phyloP scores from a whole-genome alignment of 176 grass and related monocot genomes.

The Juncus inflexus region DNA sequence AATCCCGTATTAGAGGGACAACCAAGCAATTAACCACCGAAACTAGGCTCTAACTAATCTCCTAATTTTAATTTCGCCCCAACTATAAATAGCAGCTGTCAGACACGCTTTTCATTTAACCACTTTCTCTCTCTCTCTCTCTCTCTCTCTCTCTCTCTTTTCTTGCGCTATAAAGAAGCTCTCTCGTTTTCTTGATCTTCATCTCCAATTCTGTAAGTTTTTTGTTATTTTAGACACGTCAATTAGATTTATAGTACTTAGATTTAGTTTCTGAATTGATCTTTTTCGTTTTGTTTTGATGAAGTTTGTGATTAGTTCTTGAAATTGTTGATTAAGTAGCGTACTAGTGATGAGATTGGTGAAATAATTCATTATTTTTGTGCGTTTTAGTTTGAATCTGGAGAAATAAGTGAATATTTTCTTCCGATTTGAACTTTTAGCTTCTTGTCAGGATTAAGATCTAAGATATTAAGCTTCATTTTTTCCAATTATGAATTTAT shows the following conservation, averaged over 20 bases:
- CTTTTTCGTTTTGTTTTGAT: background rate
- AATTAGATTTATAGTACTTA: background rate
- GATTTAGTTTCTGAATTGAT: background rate
- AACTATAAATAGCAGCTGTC: background rate
- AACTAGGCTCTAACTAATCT: too few relatives aligned
- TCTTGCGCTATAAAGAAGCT: too few relatives aligned
- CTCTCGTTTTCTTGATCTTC: background rate
- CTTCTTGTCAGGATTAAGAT: slow-evolving; percentile 8
- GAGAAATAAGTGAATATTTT: background rate
- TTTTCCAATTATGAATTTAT: background rate
- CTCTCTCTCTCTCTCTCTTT: background rate
- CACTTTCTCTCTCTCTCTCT: background rate
- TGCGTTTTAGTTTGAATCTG: background rate
- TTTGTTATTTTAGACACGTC: background rate
- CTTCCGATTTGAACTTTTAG: background rate
- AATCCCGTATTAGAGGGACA: too few relatives aligned
- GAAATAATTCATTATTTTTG: background rate
- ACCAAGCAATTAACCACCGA: too few relatives aligned
- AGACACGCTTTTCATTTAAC: background rate
- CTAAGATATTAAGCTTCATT: background rate
- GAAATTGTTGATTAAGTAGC: background rate
- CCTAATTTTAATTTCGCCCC: background rate
- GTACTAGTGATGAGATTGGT: background rate
- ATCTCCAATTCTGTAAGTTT: slow-evolving; percentile 7
- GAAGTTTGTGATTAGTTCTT: background rate